Percentiles rank a stretch among this genome's conserved stretches.
Conservation (phyloP, 768 basidiomycete genomes). For the Tulasnella sp. region DNA sequence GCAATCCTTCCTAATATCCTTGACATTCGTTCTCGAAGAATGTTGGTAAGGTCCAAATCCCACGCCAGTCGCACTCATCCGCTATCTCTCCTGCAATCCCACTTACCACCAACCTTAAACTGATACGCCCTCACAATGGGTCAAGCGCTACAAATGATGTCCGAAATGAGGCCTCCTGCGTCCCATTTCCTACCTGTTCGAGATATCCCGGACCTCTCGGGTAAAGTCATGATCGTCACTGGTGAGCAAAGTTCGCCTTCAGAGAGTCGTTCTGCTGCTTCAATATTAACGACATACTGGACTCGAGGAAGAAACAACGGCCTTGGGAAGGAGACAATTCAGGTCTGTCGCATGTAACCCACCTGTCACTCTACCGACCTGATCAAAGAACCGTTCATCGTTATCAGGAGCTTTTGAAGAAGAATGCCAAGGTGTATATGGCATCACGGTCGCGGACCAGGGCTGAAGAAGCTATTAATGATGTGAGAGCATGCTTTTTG, state of each 20-base stretch:
- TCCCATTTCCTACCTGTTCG: no score
- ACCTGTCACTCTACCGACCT: not conserved
- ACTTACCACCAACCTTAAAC: no score
- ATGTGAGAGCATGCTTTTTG: not conserved
- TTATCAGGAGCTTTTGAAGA: conserved; percentile 10
- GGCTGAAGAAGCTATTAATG: conserved; percentile 15
- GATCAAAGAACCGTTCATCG: not conserved
- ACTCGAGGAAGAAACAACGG: conserved; percentile 4
- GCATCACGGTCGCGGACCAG: conserved; percentile 6
- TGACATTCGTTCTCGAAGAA: no score
- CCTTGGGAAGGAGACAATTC: conserved; percentile 2
- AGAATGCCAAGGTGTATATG: conserved; percentile 22
- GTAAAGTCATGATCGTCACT: conserved; percentile 18
- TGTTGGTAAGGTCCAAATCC: no score
- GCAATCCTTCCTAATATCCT: no score
- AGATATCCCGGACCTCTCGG: conserved; percentile 13
- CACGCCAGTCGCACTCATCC: no score
- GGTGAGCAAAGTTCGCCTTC: not conserved
- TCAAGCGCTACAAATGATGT: no score
- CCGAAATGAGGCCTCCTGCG: no score
- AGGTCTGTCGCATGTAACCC: not conserved
- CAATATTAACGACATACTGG: not conserved
- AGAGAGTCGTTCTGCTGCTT: not conserved
- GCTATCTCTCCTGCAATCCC: no score
- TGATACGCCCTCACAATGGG: no score